phyloP scores from a whole-genome alignment of 1,284 basidiomycete genomes.

The Cryptococcus depauperatus region DNA sequence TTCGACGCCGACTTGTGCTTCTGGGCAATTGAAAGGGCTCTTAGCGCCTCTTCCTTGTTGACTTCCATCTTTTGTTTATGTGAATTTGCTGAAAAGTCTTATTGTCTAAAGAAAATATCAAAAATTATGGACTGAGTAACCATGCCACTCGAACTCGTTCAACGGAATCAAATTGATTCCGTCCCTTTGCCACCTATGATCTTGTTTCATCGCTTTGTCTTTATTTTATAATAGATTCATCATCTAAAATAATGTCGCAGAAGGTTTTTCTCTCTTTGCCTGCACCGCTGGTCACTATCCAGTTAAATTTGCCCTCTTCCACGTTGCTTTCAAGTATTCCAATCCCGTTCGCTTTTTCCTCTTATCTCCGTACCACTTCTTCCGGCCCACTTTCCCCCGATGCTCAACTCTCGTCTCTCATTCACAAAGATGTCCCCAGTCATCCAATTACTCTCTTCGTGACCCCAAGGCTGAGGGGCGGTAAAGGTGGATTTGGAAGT shows the following conservation, averaged over 20 bases:
- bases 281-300: slow-evolving; percentile 26
- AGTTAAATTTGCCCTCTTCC: slow-evolving; percentile 17
- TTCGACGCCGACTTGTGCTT: slow-evolving; percentile 65
- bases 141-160: neutral
- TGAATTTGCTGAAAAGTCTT: no score
- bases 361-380: slow-evolving; percentile 35
- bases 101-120: no score
- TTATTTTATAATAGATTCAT: no score
- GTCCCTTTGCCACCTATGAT: slow-evolving; percentile 1
- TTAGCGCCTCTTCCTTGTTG: slow-evolving; percentile 79
- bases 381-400: slow-evolving; percentile 15
- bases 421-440: slow-evolving; percentile 7
- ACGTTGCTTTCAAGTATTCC: slow-evolving; percentile 17
- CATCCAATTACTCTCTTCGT: slow-evolving; percentile 36
- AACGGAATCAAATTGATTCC: no score
- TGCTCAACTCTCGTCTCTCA: slow-evolving; percentile 16
- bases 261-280: slow-evolving; percentile 33
- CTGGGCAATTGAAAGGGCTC: slow-evolving; percentile 69
- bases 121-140: neutral
- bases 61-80: slow-evolving; percentile 70
- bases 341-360: slow-evolving; percentile 11
- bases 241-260: no score
- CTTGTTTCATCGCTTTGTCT: no score
- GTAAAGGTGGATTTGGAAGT: slow-evolving; percentile 95
- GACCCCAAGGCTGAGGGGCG: slow-evolving; percentile 60